Conservation (phyloP, 2,329 filamentous ascomycete genomes). For the Tricladium varicosporioides region DNA sequence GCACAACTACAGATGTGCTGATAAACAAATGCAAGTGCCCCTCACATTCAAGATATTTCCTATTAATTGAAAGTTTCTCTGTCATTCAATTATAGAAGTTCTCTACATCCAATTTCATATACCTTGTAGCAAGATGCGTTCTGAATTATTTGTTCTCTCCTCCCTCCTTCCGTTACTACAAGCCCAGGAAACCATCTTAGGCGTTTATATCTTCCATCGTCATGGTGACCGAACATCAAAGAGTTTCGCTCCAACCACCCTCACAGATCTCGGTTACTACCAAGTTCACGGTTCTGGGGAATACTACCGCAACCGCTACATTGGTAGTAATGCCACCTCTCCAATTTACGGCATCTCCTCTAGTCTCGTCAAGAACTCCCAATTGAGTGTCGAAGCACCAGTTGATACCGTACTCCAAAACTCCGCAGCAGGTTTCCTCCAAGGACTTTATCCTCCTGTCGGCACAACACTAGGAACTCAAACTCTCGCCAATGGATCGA, state of each 20-base stretch:
- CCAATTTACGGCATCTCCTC: constrained; percentile 66
- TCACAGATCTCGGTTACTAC: constrained; percentile 78
- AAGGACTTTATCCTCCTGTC: constrained; percentile 82
- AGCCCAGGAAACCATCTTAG: constrained; percentile 47
- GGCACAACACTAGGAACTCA: constrained; percentile 51
- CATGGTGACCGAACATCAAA: constrained; percentile 89
- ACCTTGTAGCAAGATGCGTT: background rate
- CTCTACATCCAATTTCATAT: no score
- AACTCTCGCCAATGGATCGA: constrained; percentile 68
- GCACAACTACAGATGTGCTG: no score
- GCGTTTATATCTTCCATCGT: constrained; percentile 82
- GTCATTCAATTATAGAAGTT: no score
- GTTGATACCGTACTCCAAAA: constrained; percentile 75
- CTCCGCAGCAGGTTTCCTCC: constrained; percentile 77
- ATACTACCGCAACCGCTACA: constrained; percentile 76
- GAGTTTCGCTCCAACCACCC: constrained; percentile 62
- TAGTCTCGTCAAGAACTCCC: constrained; percentile 63
- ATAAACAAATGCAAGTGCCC: no score
- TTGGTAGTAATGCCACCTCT: constrained; percentile 54
- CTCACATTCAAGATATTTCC: no score
- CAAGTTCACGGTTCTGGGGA: constrained; percentile 70
- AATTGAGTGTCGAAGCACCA: constrained; percentile 72
- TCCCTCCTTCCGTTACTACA: constrained; percentile 28
- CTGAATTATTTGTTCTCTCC: constrained; percentile 17
- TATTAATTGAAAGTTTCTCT: no score